Conservation (phyloP, 371 early-diverging fungal genomes). For the Nematocida sp. region DNA sequence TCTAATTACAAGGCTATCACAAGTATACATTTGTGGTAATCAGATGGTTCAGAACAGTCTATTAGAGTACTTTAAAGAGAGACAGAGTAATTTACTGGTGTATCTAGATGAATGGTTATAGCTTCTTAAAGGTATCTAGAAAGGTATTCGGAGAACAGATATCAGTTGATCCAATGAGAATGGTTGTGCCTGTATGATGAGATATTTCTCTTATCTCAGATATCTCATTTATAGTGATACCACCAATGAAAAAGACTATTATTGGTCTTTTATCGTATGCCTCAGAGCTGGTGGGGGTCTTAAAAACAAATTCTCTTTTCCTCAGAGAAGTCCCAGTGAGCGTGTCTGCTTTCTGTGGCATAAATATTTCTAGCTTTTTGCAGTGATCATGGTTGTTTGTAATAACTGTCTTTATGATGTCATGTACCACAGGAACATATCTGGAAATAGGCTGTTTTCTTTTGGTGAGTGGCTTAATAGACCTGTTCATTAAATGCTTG, state of each 20-base stretch:
- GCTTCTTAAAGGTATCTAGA: neutral
- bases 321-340: constrained; percentile 48
- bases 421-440: constrained; percentile 57
- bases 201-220: constrained; percentile 53
- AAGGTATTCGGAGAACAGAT: constrained; percentile 35
- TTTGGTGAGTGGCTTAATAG: constrained; percentile 22
- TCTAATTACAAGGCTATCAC: neutral
- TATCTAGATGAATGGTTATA: constrained; percentile 40
- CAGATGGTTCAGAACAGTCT: neutral
- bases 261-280: constrained; percentile 17
- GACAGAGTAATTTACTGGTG: neutral
- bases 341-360: constrained; percentile 1
- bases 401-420: constrained; percentile 52
- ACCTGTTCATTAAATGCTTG: constrained; percentile 2
- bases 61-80: neutral
- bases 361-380: constrained; percentile 13
- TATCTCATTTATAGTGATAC: constrained; percentile 56
- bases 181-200: constrained; percentile 43
- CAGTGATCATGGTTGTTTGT: constrained; percentile 43
- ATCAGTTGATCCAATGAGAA: constrained; percentile 40
- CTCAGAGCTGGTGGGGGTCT: neutral
- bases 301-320: constrained; percentile 53
- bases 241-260: constrained; percentile 45
- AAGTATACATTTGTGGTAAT: constrained; percentile 38
- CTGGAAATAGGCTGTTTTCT: constrained; percentile 55